A percentile compares a stretch with the other conserved stretches of the same genome.
These are phyloP conservation scores for Prillingera fragicola DNA, from an alignment of 1,284 basidiomycete species.

Conservation along the genomic window DNA sequence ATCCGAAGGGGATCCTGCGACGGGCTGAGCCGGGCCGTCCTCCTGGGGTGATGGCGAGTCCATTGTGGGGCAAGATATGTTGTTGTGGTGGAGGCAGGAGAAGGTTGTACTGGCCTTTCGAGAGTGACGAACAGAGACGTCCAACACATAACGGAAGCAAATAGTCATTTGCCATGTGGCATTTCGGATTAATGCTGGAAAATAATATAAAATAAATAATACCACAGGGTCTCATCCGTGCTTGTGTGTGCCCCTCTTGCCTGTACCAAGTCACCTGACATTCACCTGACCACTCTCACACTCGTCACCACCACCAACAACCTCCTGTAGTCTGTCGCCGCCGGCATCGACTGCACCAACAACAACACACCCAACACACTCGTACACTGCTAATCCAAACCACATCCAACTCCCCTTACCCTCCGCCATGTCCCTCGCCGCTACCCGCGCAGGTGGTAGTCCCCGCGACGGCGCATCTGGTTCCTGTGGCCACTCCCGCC, in stretches of 20 bases:
- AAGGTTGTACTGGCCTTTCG: too few relatives aligned
- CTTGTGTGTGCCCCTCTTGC: not conserved
- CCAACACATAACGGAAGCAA: too few relatives aligned
- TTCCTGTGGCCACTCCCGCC: not conserved
- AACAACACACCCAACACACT: not conserved
- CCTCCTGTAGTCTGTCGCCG: too few relatives aligned
- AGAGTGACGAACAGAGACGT: too few relatives aligned
- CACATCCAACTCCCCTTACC: not conserved
- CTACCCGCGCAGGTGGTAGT: not conserved
- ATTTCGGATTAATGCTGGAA: too few relatives aligned
- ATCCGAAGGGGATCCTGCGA: constrained; percentile 73
- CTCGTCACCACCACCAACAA: too few relatives aligned
- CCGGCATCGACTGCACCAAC: not conserved
- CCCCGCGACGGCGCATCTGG: not conserved
- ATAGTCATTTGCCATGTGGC: too few relatives aligned
- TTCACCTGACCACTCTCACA: constrained; percentile 1
- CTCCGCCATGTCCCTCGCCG: constrained; percentile 1
- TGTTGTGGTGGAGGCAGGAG: not conserved
- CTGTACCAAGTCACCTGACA: constrained; percentile 6
- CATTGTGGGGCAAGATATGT: constrained; percentile 26
- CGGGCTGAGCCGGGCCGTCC: constrained; percentile 14
- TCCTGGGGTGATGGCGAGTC: constrained; percentile 27
- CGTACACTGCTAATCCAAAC: not conserved
- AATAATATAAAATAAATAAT: not conserved
- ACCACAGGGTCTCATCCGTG: not conserved